phyloP scores from a whole-genome alignment of 371 early-diverging fungal genomes.

The Mortierella polycephala region DNA sequence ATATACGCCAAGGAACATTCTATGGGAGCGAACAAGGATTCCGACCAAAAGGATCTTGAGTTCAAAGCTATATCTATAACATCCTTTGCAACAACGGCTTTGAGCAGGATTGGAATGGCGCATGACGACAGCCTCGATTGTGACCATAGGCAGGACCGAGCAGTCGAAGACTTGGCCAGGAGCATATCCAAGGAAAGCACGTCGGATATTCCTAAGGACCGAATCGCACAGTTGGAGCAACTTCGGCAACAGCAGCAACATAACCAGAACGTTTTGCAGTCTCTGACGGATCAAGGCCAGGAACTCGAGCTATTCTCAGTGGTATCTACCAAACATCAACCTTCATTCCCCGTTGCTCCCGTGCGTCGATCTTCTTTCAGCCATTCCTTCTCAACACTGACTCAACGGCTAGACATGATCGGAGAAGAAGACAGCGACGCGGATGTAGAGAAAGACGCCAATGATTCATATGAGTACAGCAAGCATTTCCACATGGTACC shows the following conservation, averaged over 20 bases:
- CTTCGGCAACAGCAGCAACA: neutral
- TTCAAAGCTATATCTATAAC: neutral
- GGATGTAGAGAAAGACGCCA: neutral
- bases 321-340: neutral
- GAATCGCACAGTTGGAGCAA: neutral
- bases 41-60: neutral
- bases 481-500: neutral
- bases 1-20: neutral
- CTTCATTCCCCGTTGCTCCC: neutral
- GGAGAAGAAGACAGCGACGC: neutral
- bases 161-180: neutral
- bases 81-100: neutral
- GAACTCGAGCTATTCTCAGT: neutral
- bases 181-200: neutral
- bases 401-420: neutral
- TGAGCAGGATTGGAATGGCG: neutral
- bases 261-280: neutral
- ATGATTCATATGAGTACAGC: neutral
- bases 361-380: conserved; percentile 5
- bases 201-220: neutral
- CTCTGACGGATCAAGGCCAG: neutral
- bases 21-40: neutral
- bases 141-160: neutral
- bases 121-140: neutral
- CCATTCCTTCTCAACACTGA: neutral